Base-by-base conservation (phyloP, 345 rosid species). In the Excoecaria agallocha region DNA sequence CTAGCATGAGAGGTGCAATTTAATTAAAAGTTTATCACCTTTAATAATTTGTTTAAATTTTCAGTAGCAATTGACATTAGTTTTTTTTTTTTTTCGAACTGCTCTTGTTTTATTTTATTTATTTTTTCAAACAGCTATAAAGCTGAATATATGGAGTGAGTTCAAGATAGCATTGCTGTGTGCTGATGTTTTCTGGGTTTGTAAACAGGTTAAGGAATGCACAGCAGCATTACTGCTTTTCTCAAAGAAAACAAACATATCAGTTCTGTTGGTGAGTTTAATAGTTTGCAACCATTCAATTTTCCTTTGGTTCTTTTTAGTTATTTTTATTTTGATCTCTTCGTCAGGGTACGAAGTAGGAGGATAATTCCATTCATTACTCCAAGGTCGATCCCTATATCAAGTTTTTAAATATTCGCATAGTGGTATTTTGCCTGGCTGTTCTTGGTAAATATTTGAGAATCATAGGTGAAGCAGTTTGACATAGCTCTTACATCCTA, bases 221-320 rank as follows among this genome's bases (percentile, higher is more conserved):
- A 91, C 98, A 72, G 87, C 93, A 74, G 87, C 97, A 11, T 80
- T 94, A 81, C 80, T 94, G 76, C 95, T 93, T 19, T 94, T 91
- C 86, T 93, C 98, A 8, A 94, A 92, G 84, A 86, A 82, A 77
- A 88, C 98, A 45, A 88, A 86, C 67, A 78, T 94, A 72, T 93
- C 97, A 60, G 93, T 94, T 73, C 82, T 94, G 81, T 80, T 94
- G 95, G 97, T 94, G 83, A 86, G 97, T 66, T 37, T 48, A 64
- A 65, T 64, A 61, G 37, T 65, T 67, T 74, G 16, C 19, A n/a
- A 62, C 35, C 59, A 38, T 49, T 2, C 8, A 46, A 5, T 66
- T n/a, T 67, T 7, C 30, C 48, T 13, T 67, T 16, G 41, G 9
- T 71, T 59, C n/a, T 59, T 8, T 70, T 46, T 46, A 16, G 66